phyloP scores from a whole-genome alignment of 1,139 yeast species.

The Scheffersomyces lignicola region DNA sequence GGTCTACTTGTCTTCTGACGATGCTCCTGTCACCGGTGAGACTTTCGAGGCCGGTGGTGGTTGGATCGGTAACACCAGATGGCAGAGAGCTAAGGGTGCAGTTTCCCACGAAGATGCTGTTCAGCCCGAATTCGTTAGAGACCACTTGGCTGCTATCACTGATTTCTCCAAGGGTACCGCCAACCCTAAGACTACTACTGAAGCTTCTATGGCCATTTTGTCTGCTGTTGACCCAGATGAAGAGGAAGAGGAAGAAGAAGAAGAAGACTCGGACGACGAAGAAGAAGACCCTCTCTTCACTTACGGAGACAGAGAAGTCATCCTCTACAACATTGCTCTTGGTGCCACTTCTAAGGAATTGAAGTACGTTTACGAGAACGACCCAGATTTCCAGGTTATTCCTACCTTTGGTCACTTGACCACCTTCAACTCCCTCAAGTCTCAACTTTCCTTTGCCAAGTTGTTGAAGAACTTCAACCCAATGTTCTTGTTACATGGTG shows the following conservation, averaged over 20 bases:
- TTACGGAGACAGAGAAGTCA: conserved; percentile 70
- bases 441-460: conserved; percentile 53
- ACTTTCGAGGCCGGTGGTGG: conserved; percentile 69
- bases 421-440: conserved; percentile 50
- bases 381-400: conserved; percentile 77
- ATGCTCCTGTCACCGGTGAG: conserved; percentile 53
- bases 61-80: conserved; percentile 92
- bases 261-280: conserved; percentile 49
- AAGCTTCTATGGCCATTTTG: conserved; percentile 77
- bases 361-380: conserved; percentile 77
- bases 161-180: conserved; percentile 65
- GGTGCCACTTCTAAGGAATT: conserved; percentile 83
- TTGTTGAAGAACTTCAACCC: conserved; percentile 84
- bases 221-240: conserved; percentile 60
- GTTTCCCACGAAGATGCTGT: conserved; percentile 57
- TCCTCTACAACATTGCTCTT: conserved; percentile 84
- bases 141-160: conserved; percentile 63
- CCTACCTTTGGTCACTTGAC: conserved; percentile 94
- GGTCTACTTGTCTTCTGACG: conserved; percentile 73
- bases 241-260: conserved; percentile 48
- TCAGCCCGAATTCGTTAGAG: conserved; percentile 70
- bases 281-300: conserved; percentile 46
- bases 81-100: conserved; percentile 91
- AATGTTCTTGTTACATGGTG: conserved; percentile 89
- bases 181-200: conserved; percentile 66